These are phyloP conservation scores for Clitopilus passeckerianus DNA, from an alignment of 768 basidiomycete species.

Conservation along the genomic window DNA sequence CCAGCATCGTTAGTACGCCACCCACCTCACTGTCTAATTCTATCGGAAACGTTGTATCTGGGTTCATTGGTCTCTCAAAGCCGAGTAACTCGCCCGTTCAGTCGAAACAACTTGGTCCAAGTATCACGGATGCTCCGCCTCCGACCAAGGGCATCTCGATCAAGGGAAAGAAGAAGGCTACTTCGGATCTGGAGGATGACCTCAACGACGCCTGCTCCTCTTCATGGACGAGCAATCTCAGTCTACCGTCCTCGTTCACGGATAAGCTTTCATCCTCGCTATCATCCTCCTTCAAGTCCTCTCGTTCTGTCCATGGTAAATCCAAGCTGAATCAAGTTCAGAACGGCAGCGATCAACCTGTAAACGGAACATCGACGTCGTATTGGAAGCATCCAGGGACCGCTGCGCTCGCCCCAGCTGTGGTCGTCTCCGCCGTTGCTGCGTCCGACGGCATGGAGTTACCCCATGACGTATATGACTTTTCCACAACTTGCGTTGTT, in stretches of 20 bases:
- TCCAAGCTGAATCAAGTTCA: conserved; percentile 21
- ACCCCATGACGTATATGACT: conserved; percentile 28
- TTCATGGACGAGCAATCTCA: conserved; percentile 31
- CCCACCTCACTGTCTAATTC: conserved; percentile 51
- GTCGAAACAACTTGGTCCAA: conserved; percentile 8
- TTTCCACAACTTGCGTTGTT: conserved; percentile 20
- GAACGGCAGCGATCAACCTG: conserved; percentile 20
- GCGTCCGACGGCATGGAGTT: conserved; percentile 36
- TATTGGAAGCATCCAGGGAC: conserved; percentile 51
- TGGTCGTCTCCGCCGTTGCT: conserved; percentile 46
- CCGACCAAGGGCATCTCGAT: conserved; percentile 18
- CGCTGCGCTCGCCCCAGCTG: conserved; percentile 47
- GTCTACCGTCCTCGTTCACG: conserved; percentile 30
- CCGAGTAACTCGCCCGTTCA: conserved; percentile 14
- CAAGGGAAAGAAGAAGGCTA: conserved; percentile 28
- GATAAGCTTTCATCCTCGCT: conserved; percentile 29
- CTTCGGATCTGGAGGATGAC: conserved; percentile 19
- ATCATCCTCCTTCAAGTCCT: conserved; percentile 33
- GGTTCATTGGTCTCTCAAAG: conserved; percentile 31
- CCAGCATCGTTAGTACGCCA: conserved; percentile 48
- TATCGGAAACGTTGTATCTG: conserved; percentile 37
- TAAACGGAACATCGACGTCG: conserved; percentile 30
- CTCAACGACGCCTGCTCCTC: conserved; percentile 27
- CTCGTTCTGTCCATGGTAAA: conserved; percentile 23
- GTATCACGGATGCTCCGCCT: conserved; percentile 15